phyloP scores from a whole-genome alignment of 2,329 filamentous ascomycete genomes.

The Fusarium equiseti region DNA sequence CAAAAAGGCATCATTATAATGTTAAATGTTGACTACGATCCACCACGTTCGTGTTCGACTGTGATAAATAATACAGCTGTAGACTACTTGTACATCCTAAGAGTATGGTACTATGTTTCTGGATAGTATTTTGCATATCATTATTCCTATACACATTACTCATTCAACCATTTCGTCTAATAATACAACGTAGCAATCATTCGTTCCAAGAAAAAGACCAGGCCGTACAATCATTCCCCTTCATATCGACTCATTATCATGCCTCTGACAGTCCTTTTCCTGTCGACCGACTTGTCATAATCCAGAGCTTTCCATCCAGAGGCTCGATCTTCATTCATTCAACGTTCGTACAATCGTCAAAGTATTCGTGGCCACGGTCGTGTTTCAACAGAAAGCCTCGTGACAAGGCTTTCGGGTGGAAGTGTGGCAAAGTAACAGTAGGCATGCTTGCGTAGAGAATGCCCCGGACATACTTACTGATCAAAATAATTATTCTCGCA shows the following conservation, averaged over 20 bases:
- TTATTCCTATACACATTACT: slow-evolving; percentile 1
- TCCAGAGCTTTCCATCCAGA: slow-evolving; percentile 12
- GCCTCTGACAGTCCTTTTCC: slow-evolving; percentile 11
- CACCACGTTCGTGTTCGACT: background rate
- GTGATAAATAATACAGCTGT: background rate
- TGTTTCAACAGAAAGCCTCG: slow-evolving; percentile 2
- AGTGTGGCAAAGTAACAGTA: background rate
- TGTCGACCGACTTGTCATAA: slow-evolving; percentile 6
- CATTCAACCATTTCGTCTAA: slow-evolving; percentile 11
- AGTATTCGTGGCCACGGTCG: background rate
- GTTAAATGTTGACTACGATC: background rate
- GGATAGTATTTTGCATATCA: background rate
- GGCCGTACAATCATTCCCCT: slow-evolving; percentile 23
- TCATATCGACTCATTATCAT: slow-evolving; percentile 19
- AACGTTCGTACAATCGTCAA: slow-evolving; percentile 20
- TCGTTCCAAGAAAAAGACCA: slow-evolving; percentile 1
- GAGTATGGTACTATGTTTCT: background rate
- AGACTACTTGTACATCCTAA: background rate
- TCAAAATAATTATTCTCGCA: background rate
- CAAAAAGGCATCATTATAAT: slow-evolving; percentile 20
- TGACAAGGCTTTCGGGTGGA: background rate
- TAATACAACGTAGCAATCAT: slow-evolving; percentile 21
- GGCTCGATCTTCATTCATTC: slow-evolving; percentile 12
- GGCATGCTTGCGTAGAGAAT: background rate
- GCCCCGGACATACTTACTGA: background rate